phyloP scores from a whole-genome alignment of 1,284 basidiomycete genomes.

The Anthracocystis setariae region DNA sequence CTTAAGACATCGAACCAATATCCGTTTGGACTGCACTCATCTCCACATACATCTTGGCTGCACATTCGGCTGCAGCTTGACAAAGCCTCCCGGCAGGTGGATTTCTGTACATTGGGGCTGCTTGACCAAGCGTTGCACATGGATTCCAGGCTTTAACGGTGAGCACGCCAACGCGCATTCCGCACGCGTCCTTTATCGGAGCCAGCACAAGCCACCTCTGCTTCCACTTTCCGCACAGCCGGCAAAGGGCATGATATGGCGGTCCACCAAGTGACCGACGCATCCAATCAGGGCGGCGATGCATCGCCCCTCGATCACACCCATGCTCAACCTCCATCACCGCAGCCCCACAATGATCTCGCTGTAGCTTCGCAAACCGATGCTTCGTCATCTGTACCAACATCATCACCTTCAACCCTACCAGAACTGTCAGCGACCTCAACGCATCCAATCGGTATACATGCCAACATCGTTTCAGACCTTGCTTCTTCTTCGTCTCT shows the following conservation, averaged over 20 bases:
- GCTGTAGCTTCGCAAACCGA: neutral
- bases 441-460: neutral
- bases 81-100: neutral
- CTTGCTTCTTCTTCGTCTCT: constrained; percentile 10
- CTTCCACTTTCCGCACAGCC: constrained; percentile 6
- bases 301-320: constrained; percentile 6
- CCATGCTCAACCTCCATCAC: constrained; percentile 6
- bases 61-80: neutral
- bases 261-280: constrained; percentile 14
- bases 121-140: constrained; percentile 10
- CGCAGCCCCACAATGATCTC: constrained; percentile 10
- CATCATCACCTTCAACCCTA: neutral
- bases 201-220: constrained; percentile 6
- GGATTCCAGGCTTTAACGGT: constrained; percentile 7
- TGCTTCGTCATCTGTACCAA: constrained; percentile 2
- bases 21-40: no score
- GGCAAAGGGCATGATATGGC: constrained; percentile 38
- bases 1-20: no score
- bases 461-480: constrained; percentile 2
- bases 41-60: neutral
- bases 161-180: constrained; percentile 15
- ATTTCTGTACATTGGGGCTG: neutral
- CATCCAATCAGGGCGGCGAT: constrained; percentile 15
- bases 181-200: constrained; percentile 7
- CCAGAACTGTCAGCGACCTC: neutral